These are phyloP conservation scores for Phoenix dactylifera DNA, from an alignment of 176 grass and related monocot species.

Conservation along the genomic window DNA sequence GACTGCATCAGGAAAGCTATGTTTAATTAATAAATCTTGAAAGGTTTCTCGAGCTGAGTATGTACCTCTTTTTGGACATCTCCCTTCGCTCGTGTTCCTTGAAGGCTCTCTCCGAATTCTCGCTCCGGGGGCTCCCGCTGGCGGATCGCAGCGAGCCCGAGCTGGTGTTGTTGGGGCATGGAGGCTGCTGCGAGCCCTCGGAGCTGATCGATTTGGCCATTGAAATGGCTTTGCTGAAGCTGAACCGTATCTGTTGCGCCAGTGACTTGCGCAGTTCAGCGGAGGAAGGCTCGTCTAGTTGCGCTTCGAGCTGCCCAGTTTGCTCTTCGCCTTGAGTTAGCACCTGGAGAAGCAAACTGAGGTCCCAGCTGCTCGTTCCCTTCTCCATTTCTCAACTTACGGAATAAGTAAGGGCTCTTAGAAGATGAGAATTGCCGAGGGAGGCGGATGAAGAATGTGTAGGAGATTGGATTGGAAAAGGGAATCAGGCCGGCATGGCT, in stretches of 20 bases:
- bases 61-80: slow-evolving; percentile 47
- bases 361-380: slow-evolving; percentile 13
- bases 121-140: slow-evolving; percentile 35
- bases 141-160: slow-evolving; percentile 50
- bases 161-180: neutral
- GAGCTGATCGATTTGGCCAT: slow-evolving; percentile 40
- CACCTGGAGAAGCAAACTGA: slow-evolving; percentile 31
- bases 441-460: no score
- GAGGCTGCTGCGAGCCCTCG: neutral
- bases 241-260: slow-evolving; percentile 24
- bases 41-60: no score
- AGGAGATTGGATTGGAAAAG: no score
- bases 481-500: no score
- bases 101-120: slow-evolving; percentile 14
- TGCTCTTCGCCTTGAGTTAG: slow-evolving; percentile 55
- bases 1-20: no score
- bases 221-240: slow-evolving; percentile 27
- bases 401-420: no score
- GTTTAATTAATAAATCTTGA: no score
- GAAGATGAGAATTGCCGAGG: no score
- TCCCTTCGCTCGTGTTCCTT: slow-evolving; percentile 29
- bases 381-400: slow-evolving; percentile 1
- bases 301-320: slow-evolving; percentile 16
- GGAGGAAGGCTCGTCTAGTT: slow-evolving; percentile 18
- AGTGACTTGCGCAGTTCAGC: slow-evolving; percentile 15